Base-by-base conservation (phyloP, 2,329 filamentous ascomycete genomes). In the Westerdykella sp. region DNA sequence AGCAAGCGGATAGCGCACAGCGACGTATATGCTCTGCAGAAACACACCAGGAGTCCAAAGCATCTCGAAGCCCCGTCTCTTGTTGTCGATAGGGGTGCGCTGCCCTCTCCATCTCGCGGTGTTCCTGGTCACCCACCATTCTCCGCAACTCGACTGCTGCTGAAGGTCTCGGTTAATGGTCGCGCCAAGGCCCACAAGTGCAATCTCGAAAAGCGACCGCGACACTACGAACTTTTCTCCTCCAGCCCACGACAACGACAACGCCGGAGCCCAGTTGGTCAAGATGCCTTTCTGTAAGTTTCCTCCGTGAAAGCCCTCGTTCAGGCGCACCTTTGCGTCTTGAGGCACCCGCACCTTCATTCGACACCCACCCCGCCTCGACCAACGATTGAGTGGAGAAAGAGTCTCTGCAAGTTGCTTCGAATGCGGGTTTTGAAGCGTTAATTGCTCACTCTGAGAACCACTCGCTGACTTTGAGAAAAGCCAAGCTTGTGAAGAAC, bases 401-500 rank as follows among this genome's bases (percentile, higher is more conserved):
- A 28, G 32, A 18, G 63, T 68, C 63, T 62, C 53, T 61, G 63
- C 91, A 96, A 96, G 87, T 88, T 95, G 89, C 89, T 96, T 96
- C 91, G 90, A 73, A 74, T 60, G 56, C 55, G 57, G 72, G 71
- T 65, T 75, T 90, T 96, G 90, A 96, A 96, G 90, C 89, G 90
- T 82, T 83, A 95, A 95, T 95, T 96, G 91, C 91, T 96, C 90
- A 96, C 88, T 95, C 87, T 83, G 78, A 77, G 73, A 73, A 71
- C 59, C 60, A 28, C 25, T 28, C 25, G 25, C 25, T 28, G 25
- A 28, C 25, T 10, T 12, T 10, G 32, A 57, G 54, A 62, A 70
- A 95, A 89, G 82, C 87, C 81, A 97, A 97, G 83, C 75, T 84
- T 73, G 81, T 93, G 73, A 97, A 97, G 86, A 95, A 85, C 81